Conservation (phyloP, 176 grass and related monocot genomes). For the Avena insularis region DNA sequence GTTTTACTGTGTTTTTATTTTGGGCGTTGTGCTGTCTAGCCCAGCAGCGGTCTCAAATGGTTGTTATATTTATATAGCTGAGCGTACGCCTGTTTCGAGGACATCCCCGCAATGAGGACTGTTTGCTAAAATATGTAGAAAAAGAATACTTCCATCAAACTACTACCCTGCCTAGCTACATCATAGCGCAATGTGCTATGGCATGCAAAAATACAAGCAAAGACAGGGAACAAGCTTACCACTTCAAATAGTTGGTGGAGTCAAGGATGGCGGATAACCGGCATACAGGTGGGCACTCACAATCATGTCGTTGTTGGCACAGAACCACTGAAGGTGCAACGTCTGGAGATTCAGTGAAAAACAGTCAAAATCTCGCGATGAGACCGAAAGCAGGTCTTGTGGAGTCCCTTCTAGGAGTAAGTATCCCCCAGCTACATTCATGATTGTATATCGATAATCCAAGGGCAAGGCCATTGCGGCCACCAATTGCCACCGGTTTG, state of each 20-base stretch:
- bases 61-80: too few relatives aligned
- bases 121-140: neutral
- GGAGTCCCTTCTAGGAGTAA: slow-evolving; percentile 36
- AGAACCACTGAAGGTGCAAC: neutral
- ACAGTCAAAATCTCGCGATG: neutral
- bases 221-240: neutral
- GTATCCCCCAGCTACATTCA: slow-evolving; percentile 34
- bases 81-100: too few relatives aligned
- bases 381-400: neutral
- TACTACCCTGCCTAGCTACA: neutral
- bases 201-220: neutral
- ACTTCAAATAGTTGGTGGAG: slow-evolving; percentile 5
- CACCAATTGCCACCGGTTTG: neutral
- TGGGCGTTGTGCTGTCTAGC: too few relatives aligned
- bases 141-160: neutral
- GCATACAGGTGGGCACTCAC: neutral
- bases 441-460: neutral
- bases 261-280: slow-evolving; percentile 10
- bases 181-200: neutral
- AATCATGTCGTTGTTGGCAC: neutral
- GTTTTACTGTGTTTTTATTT: too few relatives aligned
- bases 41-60: too few relatives aligned
- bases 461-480: neutral
- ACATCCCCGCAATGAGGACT: neutral
- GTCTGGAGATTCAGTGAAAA: slow-evolving; percentile 15